Percentiles rank a stretch among this genome's conserved stretches.
These are phyloP conservation scores for Lanmaoa pseudosensibilis DNA, from an alignment of 768 basidiomycete species.

Conservation along the genomic window DNA sequence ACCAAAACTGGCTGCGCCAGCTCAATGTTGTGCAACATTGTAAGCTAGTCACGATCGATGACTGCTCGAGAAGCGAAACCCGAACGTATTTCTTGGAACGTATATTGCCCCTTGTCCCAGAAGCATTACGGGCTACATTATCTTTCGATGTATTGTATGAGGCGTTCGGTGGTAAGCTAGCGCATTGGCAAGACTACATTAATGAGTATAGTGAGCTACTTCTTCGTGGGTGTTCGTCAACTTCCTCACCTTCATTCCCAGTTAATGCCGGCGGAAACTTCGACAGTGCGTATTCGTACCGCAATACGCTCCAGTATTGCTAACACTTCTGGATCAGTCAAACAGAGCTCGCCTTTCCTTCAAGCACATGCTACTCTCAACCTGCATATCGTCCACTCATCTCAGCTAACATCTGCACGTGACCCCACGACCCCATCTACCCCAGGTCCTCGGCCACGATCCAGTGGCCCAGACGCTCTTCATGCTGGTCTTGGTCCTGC, in stretches of 20 bases:
- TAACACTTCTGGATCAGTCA: conserved; percentile 45
- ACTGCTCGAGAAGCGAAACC: conserved; percentile 73
- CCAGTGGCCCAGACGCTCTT: conserved; percentile 47
- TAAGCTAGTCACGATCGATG: conserved; percentile 82
- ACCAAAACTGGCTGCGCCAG: conserved; percentile 80
- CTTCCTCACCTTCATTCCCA: conserved; percentile 29
- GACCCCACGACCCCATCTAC: conserved; percentile 34
- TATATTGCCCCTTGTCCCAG: conserved; percentile 69
- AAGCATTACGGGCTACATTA: conserved; percentile 51
- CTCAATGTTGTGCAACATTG: conserved; percentile 82
- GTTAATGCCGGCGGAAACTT: conserved; percentile 74
- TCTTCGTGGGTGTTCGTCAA: background rate
- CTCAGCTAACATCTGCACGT: conserved; percentile 50
- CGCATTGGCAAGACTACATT: conserved; percentile 80
- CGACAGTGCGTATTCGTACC: conserved; percentile 50
- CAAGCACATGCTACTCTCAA: conserved; percentile 84
- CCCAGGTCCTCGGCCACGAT: conserved; percentile 34
- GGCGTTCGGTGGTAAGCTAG: conserved; percentile 82
- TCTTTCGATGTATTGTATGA: conserved; percentile 74
- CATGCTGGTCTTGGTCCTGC: conserved; percentile 61
- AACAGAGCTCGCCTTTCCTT: conserved; percentile 78
- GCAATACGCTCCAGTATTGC: conserved; percentile 1
- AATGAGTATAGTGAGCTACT: conserved; percentile 59
- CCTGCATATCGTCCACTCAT: conserved; percentile 84
- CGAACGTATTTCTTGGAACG: conserved; percentile 63